These are phyloP conservation scores for Tylopilus sp. DNA, from an alignment of 1,284 basidiomycete species.

Conservation along the genomic window DNA sequence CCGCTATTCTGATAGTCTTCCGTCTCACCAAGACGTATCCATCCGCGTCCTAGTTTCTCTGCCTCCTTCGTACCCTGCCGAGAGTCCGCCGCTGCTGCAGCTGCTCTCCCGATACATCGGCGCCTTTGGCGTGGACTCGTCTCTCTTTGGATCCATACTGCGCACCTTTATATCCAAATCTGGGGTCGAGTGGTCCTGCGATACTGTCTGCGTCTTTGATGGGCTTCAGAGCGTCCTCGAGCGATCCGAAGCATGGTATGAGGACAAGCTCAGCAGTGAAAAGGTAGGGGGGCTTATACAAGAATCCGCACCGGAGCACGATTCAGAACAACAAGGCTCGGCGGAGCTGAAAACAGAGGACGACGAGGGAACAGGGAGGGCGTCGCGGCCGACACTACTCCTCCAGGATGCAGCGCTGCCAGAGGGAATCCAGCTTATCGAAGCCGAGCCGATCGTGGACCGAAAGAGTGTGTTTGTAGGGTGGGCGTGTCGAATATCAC, in stretches of 20 bases:
- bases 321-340: slow-evolving; percentile 14
- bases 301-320: slow-evolving; percentile 46
- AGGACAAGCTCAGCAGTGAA: slow-evolving; percentile 53
- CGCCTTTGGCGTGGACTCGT: slow-evolving; percentile 64
- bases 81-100: slow-evolving; percentile 75
- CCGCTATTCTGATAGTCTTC: slow-evolving; percentile 13
- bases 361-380: background rate
- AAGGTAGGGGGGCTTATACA: slow-evolving; percentile 54
- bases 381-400: background rate
- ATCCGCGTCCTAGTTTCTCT: slow-evolving; percentile 71
- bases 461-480: slow-evolving; percentile 82
- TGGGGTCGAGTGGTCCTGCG: slow-evolving; percentile 70
- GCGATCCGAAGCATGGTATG: slow-evolving; percentile 66
- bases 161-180: slow-evolving; percentile 76
- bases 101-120: slow-evolving; percentile 84
- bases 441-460: slow-evolving; percentile 75
- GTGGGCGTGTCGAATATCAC: slow-evolving; percentile 70
- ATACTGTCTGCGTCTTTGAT: slow-evolving; percentile 82
- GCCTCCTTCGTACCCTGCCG: slow-evolving; percentile 64
- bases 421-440: slow-evolving; percentile 56
- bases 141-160: slow-evolving; percentile 71
- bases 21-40: slow-evolving; percentile 54
- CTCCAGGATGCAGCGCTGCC: slow-evolving; percentile 41
- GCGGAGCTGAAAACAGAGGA: slow-evolving; percentile 1
- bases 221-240: slow-evolving; percentile 77